Evolutionary conservation across 2,329 filamentous ascomycete genomes (phyloP), one percentile per base, ranked within the genome.

Genomic region (Aureobasidium sp.): DNA sequence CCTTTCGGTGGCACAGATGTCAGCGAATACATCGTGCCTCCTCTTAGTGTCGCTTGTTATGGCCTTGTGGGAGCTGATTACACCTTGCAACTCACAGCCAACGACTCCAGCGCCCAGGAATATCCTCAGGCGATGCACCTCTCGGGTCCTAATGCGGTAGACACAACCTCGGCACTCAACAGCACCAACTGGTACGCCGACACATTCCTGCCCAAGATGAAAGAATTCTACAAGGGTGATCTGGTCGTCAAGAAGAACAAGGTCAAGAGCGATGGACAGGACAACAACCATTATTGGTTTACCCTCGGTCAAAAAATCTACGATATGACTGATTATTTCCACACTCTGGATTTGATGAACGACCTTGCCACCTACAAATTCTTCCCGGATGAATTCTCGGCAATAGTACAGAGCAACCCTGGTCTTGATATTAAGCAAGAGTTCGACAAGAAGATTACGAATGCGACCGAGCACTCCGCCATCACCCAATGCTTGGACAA

Each of bases 261-360:
- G 1, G 78, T 99, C 64, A 76, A 82, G 63, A 77, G 75, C 0
- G 81, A 95, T 66, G 94, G 91, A 22, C 72, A 84, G 31, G 76
- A 88, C 37, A 76, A 86, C 17, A 81, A 85, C 60, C 87, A 89
- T 68, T 82, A 84, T 70, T 97, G 94, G 91, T 87, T 90, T 66
- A 87, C 89, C 61, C 84, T 96, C 64, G 80, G 90, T 34, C 80
- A 86, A 60, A 83, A 82, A 57, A 81, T 99, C 22, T 97, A 94
- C 72, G 95, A 99, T 72, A 76, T 99, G 60, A 96, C 90, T 0
- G 85, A 97, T 73, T 99, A 99, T 76, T 93, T 92, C 75, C 81
- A 91, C 71, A 96, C 91, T 0, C 76, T 86, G 45, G 77, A 87
- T 9, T 66, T 79, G n/a, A 56, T 69, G 22, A 80, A 86, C 66